Evolutionary conservation across 2,329 filamentous ascomycete species (phyloP).

Genomic region (Hypoxylon rubiginosum): DNA sequence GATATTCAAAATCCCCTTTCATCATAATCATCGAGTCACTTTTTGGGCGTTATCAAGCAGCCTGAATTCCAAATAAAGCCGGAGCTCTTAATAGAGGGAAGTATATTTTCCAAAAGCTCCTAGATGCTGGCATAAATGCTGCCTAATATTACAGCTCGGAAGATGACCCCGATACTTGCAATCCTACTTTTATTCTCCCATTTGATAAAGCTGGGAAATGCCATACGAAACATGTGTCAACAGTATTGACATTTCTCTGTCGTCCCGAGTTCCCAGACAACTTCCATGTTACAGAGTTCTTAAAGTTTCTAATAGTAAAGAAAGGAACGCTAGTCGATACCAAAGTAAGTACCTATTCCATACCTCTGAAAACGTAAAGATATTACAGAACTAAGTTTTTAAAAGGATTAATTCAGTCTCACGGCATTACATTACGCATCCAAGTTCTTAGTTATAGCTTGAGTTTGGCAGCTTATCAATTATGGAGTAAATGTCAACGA

Average conservation of each 20-base stretch:
- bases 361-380: too few species aligned
- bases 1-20: not conserved
- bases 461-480: not conserved
- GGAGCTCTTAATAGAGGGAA: not conserved
- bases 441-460: too few species aligned
- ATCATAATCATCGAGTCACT: not conserved
- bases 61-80: not conserved
- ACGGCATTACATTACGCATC: not conserved
- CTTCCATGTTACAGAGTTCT: too few species aligned
- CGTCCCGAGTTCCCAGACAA: not conserved
- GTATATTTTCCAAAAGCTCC: not conserved
- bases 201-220: not conserved
- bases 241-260: not conserved
- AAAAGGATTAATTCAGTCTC: not conserved
- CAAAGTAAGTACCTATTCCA: constrained; percentile 2
- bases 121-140: not conserved
- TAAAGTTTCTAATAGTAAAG: not conserved
- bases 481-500: not conserved
- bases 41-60: not conserved
- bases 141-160: not conserved
- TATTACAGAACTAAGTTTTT: not conserved
- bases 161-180: not conserved
- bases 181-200: not conserved
- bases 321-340: not conserved
- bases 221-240: not conserved